These are phyloP conservation scores for Colletotrichum coccodes DNA, from an alignment of 2,329 filamentous ascomycete genomes.

Conservation along the genomic window DNA sequence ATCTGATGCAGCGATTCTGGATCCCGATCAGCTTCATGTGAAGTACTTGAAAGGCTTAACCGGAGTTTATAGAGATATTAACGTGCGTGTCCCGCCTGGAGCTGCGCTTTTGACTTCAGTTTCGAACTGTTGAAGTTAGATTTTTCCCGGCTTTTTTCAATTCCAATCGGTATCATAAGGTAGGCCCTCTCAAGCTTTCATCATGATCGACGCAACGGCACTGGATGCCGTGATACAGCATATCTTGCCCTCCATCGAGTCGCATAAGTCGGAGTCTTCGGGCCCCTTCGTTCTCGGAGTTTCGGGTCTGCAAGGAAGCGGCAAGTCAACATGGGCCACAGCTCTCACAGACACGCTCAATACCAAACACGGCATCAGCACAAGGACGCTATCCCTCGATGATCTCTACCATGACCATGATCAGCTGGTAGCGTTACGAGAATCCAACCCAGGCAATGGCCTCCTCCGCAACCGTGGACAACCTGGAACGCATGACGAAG, in stretches of 20 bases:
- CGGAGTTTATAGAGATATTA: slow-evolving; percentile 5
- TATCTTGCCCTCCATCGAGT: slow-evolving; percentile 9
- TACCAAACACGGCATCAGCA: slow-evolving; percentile 22
- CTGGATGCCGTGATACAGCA: slow-evolving; percentile 13
- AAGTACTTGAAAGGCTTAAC: neutral
- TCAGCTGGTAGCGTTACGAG: slow-evolving; percentile 17
- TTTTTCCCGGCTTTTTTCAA: neutral
- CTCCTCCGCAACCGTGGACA: slow-evolving; percentile 26
- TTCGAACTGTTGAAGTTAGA: neutral
- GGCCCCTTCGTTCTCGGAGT: slow-evolving; percentile 22
- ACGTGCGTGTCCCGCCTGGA: neutral
- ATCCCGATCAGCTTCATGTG: neutral
- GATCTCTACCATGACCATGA: slow-evolving; percentile 29
- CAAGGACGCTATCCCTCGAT: slow-evolving; percentile 27
- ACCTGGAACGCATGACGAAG: slow-evolving; percentile 30
- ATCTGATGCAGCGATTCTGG: neutral
- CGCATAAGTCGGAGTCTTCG: neutral
- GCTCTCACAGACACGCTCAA: slow-evolving; percentile 28
- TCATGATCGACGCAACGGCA: slow-evolving; percentile 19
- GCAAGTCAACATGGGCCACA: slow-evolving; percentile 31
- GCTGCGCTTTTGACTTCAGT: neutral
- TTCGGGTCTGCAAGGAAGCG: slow-evolving; percentile 31
- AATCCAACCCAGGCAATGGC: slow-evolving; percentile 9
- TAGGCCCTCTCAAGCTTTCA: neutral
- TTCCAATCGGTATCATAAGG: neutral